phyloP scores from a whole-genome alignment of 345 rosid species.

The Linum tenue region DNA sequence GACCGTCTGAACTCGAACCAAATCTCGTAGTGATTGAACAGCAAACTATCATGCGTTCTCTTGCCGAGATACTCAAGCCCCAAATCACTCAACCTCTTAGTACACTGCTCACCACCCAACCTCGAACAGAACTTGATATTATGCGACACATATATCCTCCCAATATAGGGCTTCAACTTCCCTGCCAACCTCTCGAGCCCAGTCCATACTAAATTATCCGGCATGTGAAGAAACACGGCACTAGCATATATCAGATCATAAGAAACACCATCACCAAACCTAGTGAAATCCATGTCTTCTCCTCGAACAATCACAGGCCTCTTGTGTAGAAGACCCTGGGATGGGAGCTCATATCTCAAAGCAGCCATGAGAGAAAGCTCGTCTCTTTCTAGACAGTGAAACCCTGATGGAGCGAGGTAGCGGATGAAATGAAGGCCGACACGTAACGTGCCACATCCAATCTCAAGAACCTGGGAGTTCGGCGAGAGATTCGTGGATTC shows the following conservation, averaged over 20 bases:
- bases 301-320: conserved; percentile 79
- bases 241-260: conserved; percentile 91
- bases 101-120: conserved; percentile 69
- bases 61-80: conserved; percentile 75
- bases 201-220: conserved; percentile 85
- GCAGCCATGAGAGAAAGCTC: conserved; percentile 98
- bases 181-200: conserved; percentile 68
- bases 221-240: conserved; percentile 97
- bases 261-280: conserved; percentile 46
- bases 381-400: conserved; percentile 84
- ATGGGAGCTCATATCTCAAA: conserved; percentile 84
- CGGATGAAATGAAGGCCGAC: conserved; percentile 92
- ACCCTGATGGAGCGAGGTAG: conserved; percentile 51
- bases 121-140: conserved; percentile 85
- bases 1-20: conserved; percentile 76
- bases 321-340: conserved; percentile 78
- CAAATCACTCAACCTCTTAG: conserved; percentile 52
- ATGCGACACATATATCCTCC: conserved; percentile 88
- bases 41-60: conserved; percentile 76
- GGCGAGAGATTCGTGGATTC: conserved; percentile 42
- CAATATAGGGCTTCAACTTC: conserved; percentile 66
- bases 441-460: conserved; percentile 92
- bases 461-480: conserved; percentile 62
- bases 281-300: conserved; percentile 81
- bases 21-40: conserved; percentile 90